Percentiles rank a stretch among this genome's conserved stretches.
Conservation (phyloP, 1,284 basidiomycete species). For the Porodaedalea pini region DNA sequence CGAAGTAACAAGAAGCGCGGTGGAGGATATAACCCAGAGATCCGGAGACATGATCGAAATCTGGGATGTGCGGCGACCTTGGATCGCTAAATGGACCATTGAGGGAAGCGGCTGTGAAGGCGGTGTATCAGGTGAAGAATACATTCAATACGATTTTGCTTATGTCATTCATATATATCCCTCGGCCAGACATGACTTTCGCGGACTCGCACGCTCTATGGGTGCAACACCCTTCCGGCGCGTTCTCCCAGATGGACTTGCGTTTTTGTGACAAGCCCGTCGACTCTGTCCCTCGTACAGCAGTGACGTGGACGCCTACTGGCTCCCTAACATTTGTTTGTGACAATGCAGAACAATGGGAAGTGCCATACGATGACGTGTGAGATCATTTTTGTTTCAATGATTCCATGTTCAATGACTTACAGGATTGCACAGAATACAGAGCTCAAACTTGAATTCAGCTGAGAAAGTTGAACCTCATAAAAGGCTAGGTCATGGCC, state of each 20-base stretch:
- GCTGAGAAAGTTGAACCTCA: slow-evolving; percentile 31
- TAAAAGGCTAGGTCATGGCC: slow-evolving; percentile 53
- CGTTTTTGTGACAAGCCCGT: slow-evolving; percentile 60
- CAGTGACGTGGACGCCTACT: slow-evolving; percentile 65
- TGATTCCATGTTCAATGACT: slow-evolving; percentile 7
- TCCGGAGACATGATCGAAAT: slow-evolving; percentile 70
- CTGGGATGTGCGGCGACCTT: slow-evolving; percentile 82
- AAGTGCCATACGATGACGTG: slow-evolving; percentile 85
- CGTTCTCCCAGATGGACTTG: slow-evolving; percentile 78
- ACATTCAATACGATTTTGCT: slow-evolving; percentile 12
- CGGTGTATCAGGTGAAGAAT: slow-evolving; percentile 58
- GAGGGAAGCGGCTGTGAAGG: slow-evolving; percentile 60
- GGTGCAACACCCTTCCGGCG: slow-evolving; percentile 73
- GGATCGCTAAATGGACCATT: slow-evolving; percentile 81
- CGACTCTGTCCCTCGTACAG: slow-evolving; percentile 65
- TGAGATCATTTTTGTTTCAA: slow-evolving; percentile 38
- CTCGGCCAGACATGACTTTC: slow-evolving; percentile 60
- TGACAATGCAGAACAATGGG: slow-evolving; percentile 56
- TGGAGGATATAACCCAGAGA: neutral
- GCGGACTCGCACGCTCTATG: slow-evolving; percentile 71
- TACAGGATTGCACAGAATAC: neutral
- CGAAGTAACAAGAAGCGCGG: slow-evolving; percentile 30
- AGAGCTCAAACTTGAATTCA: slow-evolving; percentile 28
- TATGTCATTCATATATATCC: slow-evolving; percentile 22
- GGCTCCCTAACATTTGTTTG: slow-evolving; percentile 71